Evolutionary conservation across 2,329 filamentous ascomycete species (phyloP).

Genomic region (Phaeosphaeriaceae sp.): DNA sequence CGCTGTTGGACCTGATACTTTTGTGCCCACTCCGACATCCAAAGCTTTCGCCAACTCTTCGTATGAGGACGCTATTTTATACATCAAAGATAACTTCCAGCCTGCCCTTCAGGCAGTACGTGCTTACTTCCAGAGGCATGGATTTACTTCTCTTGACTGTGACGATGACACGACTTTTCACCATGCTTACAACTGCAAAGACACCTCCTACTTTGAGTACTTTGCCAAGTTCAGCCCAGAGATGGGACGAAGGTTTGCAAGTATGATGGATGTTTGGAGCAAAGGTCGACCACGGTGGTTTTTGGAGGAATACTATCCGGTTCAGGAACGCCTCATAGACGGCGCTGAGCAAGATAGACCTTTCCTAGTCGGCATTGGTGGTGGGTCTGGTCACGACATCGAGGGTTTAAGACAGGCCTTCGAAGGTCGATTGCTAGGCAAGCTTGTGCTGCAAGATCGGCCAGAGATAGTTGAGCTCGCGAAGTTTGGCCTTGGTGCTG

Average conservation of each 20-base stretch:
- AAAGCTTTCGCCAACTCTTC: conserved; percentile 20
- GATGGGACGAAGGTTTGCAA: conserved; percentile 33
- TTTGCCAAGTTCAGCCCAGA: conserved; percentile 26
- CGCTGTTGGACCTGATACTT: conserved; percentile 24
- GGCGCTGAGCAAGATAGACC: conserved; percentile 16
- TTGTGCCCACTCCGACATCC: conserved; percentile 23
- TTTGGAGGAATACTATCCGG: conserved; percentile 28
- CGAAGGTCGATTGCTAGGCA: conserved; percentile 18
- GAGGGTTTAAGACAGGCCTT: conserved; percentile 26
- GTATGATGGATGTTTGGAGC: conserved; percentile 38
- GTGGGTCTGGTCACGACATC: conserved; percentile 32
- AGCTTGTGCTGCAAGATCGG: conserved; percentile 30
- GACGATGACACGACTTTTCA: conserved; percentile 30
- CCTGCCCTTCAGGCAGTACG: conserved; percentile 24
- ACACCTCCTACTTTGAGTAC: conserved; percentile 27
- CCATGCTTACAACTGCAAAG: conserved; percentile 27
- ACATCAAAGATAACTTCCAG: conserved; percentile 28
- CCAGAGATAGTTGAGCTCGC: conserved; percentile 32
- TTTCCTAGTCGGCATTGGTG: conserved; percentile 34
- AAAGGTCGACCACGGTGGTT: conserved; percentile 34
- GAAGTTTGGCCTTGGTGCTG: conserved; percentile 25
- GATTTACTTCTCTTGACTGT: conserved; percentile 22
- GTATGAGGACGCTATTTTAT: conserved; percentile 31
- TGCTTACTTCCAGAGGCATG: conserved; percentile 21
- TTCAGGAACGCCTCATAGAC: conserved; percentile 26